phyloP scores from a whole-genome alignment of 2,329 filamentous ascomycete genomes.

The Plenodomus biglobosus region DNA sequence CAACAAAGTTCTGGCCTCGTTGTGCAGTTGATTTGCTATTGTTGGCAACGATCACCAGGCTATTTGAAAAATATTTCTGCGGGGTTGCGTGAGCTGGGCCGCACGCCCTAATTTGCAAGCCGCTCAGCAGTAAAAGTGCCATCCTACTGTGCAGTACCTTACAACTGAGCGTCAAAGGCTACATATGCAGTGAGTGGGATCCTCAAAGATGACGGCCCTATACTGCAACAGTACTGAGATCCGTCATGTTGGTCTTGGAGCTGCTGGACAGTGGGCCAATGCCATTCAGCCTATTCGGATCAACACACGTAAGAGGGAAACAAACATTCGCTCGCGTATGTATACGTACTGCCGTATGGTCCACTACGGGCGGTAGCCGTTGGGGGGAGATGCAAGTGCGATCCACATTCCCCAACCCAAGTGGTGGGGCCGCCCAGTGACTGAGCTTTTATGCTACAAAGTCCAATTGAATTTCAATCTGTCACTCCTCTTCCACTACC shows the following conservation, averaged over 20 bases:
- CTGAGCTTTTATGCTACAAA: neutral
- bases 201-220: neutral
- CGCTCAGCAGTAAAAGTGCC: neutral
- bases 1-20: neutral
- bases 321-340: neutral
- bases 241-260: neutral
- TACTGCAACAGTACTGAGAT: neutral
- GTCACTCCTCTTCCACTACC: neutral
- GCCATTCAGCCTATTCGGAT: neutral
- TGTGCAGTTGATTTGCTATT: neutral
- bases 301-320: neutral
- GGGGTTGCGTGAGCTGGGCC: neutral
- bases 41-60: neutral
- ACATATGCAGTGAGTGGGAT: neutral
- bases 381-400: neutral
- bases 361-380: too few relatives aligned
- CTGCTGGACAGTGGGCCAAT: neutral
- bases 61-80: neutral
- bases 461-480: neutral
- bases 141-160: neutral
- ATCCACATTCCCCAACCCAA: neutral
- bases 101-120: neutral
- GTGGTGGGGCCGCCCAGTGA: neutral
- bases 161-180: neutral
- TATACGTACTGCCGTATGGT: too few relatives aligned